Evolutionary conservation across 495 filamentous ascomycete species (phyloP), one percentile per base, ranked within the genome.

Genomic region (Zalerion maritima): DNA sequence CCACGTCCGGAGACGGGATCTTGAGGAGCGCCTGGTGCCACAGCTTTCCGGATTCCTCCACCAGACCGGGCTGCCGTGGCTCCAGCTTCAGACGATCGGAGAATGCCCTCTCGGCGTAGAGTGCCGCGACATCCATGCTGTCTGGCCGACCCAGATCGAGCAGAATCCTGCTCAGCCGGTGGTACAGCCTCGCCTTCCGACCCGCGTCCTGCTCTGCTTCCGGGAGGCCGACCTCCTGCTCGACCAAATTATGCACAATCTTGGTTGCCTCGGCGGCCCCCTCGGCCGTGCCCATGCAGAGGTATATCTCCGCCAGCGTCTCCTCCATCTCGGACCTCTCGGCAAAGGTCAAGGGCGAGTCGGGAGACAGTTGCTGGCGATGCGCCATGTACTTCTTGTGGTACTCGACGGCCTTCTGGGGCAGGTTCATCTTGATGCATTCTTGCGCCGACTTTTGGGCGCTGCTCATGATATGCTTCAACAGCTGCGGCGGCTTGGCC

Each of bases 121-220:
- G 35, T 23, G 37, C 0, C 25, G 31, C 3, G 45, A n/a, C 39
- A 13, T 42, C 24, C 5, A 6, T 10, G 13, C 32, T 23, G 2
- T 40, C 38, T 10, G 34, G 34, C 11, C 36, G 27, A 16, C 14
- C 32, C 19, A 34, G 34, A 21, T 42, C 37, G 10, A 48, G 27
- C n/a, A n/a, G n/a, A n/a, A n/a, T n/a, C 4, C 26, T 19, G 3
- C 45, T 42, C 10, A 48, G 29, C 28, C 45, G 45, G 20, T 48
- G 42, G 20, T 42, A 39, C 20, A 48, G 24, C 26, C 45, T 39
- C 18, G 35, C 34, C 30, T 35, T 11, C 3, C 45, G 35, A n/a
- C 38, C 21, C 6, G 28, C n/a, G 16, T 47, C 36, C 18, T 26
- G 3, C 13, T 29, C 20, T 13, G 24, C 30, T 3, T 7, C 22